Percentiles rank a stretch among this genome's conserved stretches.
Evolutionary conservation across 768 basidiomycete species (phyloP).

Genomic region (Leucosporidium scottii): DNA sequence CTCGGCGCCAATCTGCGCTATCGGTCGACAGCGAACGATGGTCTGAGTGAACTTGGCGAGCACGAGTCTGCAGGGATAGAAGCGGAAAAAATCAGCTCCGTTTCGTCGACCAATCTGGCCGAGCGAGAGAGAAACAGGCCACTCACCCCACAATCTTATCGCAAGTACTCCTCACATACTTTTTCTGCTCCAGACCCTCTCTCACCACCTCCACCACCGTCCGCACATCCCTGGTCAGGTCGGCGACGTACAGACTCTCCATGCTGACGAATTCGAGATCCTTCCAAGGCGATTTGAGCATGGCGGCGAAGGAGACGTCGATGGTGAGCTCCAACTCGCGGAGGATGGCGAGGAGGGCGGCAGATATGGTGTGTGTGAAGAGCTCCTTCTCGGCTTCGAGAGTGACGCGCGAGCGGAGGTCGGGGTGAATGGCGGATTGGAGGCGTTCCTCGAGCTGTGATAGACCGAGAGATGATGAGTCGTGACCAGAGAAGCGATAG

Average conservation of each 20-base stretch:
- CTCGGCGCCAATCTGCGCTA: slow-evolving; percentile 90
- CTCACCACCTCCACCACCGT: slow-evolving; percentile 69
- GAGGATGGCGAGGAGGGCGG: slow-evolving; percentile 69
- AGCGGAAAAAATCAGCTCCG: not conserved
- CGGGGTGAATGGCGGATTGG: slow-evolving; percentile 66
- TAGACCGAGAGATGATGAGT: not conserved
- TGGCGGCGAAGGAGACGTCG: slow-evolving; percentile 68
- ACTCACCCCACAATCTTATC: slow-evolving; percentile 85
- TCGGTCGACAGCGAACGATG: slow-evolving; percentile 79
- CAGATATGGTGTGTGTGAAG: slow-evolving; percentile 80
- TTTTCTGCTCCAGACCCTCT: slow-evolving; percentile 84
- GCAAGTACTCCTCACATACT: slow-evolving; percentile 79
- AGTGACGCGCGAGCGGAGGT: slow-evolving; percentile 68
- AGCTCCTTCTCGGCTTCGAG: slow-evolving; percentile 79
- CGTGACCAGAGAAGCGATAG: not conserved
- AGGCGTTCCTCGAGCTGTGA: slow-evolving; percentile 84
- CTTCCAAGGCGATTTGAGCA: slow-evolving; percentile 73
- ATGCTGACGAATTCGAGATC: slow-evolving; percentile 75
- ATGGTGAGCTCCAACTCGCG: slow-evolving; percentile 77
- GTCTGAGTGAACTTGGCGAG: slow-evolving; percentile 81
- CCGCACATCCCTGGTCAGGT: slow-evolving; percentile 66
- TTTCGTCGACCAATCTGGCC: not conserved
- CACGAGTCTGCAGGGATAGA: slow-evolving; percentile 54
- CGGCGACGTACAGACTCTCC: slow-evolving; percentile 70
- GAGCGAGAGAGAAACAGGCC: not conserved